A percentile compares a stretch with the other conserved stretches of the same genome.
These are phyloP conservation scores for Pulveroboletus frians DNA, from an alignment of 768 basidiomycete species.

Conservation along the genomic window DNA sequence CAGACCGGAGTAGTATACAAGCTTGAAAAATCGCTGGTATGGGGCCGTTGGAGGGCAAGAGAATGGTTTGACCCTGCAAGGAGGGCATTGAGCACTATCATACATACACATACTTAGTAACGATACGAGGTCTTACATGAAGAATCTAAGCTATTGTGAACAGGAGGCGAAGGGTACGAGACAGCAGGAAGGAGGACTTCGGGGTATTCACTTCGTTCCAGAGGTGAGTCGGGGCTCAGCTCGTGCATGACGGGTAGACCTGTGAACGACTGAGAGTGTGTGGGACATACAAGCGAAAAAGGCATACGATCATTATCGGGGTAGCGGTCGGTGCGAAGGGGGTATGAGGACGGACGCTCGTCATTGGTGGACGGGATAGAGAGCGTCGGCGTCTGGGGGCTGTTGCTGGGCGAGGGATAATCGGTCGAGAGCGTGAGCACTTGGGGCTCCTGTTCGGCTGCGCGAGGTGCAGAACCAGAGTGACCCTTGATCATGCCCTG, in stretches of 20 bases:
- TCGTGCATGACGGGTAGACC: constrained; percentile 30
- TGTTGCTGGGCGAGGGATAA: constrained; percentile 37
- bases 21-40: constrained; percentile 27
- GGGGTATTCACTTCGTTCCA: constrained; percentile 27
- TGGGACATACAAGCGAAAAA: no score
- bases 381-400: constrained; percentile 44
- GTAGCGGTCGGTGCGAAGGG: constrained; percentile 27
- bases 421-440: constrained; percentile 47
- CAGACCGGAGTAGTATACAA: constrained; percentile 8
- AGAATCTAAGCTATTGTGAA: constrained; percentile 54
- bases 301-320: constrained; percentile 29
- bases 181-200: constrained; percentile 30
- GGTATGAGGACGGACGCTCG: constrained; percentile 34
- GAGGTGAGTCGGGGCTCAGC: constrained; percentile 29
- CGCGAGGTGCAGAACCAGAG: constrained; percentile 61
- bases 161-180: constrained; percentile 30
- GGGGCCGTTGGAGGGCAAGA: constrained; percentile 24
- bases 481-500: constrained; percentile 91
- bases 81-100: constrained; percentile 59
- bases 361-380: constrained; percentile 40
- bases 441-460: constrained; percentile 50
- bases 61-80: constrained; percentile 42
- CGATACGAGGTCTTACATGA: constrained; percentile 72
- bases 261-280: no score
- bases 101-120: constrained; percentile 65